phyloP scores from a whole-genome alignment of 1,284 basidiomycete species.

The Takashimella tepidaria region DNA sequence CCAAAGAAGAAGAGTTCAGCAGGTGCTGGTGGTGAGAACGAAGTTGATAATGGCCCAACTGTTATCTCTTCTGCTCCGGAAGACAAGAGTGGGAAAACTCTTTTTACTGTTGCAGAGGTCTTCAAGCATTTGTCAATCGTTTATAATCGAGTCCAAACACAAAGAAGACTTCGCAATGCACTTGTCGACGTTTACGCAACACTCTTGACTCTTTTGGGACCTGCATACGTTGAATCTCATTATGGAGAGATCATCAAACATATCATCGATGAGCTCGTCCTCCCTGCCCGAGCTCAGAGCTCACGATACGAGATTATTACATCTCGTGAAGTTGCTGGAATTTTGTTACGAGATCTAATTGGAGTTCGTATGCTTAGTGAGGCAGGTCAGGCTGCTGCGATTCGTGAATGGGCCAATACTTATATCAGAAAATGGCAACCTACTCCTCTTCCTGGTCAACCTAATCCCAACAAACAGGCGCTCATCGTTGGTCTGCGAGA shows the following conservation, averaged over 20 bases:
- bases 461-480: slow-evolving; percentile 63
- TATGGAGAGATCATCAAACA: slow-evolving; percentile 76
- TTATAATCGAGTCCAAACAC: slow-evolving; percentile 67
- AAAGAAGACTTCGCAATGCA: slow-evolving; percentile 70
- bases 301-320: slow-evolving; percentile 70
- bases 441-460: slow-evolving; percentile 79
- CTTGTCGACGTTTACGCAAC: slow-evolving; percentile 85
- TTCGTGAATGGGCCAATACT: slow-evolving; percentile 72
- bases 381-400: slow-evolving; percentile 85
- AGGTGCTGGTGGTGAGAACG: slow-evolving; percentile 56
- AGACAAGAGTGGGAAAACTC: slow-evolving; percentile 62
- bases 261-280: slow-evolving; percentile 70
- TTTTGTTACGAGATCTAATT: slow-evolving; percentile 78
- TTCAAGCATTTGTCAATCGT: slow-evolving; percentile 67
- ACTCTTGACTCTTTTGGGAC: slow-evolving; percentile 68
- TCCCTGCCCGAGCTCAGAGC: slow-evolving; percentile 52
- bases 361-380: slow-evolving; percentile 84
- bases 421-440: slow-evolving; percentile 85
- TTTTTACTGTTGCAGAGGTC: slow-evolving; percentile 77
- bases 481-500: slow-evolving; percentile 76
- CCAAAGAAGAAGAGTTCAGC: slow-evolving; percentile 58
- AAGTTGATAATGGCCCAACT: slow-evolving; percentile 56
- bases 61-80: slow-evolving; percentile 51
- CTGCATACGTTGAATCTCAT: slow-evolving; percentile 73
- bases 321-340: slow-evolving; percentile 65